Conservation (phyloP, 2,329 filamentous ascomycete species). For the Fusarium nanum region DNA sequence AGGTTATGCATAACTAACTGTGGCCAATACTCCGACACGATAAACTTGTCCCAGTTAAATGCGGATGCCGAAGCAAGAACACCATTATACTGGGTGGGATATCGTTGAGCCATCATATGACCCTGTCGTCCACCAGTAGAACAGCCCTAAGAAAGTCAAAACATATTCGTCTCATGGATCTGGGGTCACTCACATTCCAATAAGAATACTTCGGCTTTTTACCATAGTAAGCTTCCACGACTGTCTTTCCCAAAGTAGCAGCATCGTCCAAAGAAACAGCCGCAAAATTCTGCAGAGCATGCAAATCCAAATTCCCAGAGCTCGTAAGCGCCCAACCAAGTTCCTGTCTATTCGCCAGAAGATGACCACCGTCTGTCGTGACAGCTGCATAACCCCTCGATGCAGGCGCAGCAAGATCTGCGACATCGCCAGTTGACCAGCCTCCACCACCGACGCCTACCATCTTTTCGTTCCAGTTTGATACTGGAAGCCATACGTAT, state of each 20-base stretch:
- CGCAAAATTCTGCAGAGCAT: constrained; percentile 45
- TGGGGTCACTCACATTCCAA: constrained; percentile 57
- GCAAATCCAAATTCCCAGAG: constrained; percentile 40
- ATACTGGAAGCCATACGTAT: constrained; percentile 14
- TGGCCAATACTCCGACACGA: constrained; percentile 37
- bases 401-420: background rate
- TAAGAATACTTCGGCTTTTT: constrained; percentile 56
- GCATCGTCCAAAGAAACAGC: constrained; percentile 46
- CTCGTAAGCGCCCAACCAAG: constrained; percentile 34
- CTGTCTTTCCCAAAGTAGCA: constrained; percentile 56
- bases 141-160: too few species aligned
- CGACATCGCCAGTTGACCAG: constrained; percentile 13
- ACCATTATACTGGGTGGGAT: constrained; percentile 65
- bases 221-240: constrained; percentile 56
- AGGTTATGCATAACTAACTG: constrained; percentile 40
- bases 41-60: constrained; percentile 51
- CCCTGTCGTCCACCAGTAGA: constrained; percentile 68
- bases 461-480: constrained; percentile 33
- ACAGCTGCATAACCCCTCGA: constrained; percentile 14
- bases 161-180: too few species aligned
- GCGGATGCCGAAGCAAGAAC: constrained; percentile 61
- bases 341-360: background rate
- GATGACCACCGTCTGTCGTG: constrained; percentile 30
- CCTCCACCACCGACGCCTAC: constrained; percentile 33
- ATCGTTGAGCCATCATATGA: constrained; percentile 62